Evolutionary conservation across 306 rosid genomes (phyloP).

Genomic region (Acmispon strigosus): DNA sequence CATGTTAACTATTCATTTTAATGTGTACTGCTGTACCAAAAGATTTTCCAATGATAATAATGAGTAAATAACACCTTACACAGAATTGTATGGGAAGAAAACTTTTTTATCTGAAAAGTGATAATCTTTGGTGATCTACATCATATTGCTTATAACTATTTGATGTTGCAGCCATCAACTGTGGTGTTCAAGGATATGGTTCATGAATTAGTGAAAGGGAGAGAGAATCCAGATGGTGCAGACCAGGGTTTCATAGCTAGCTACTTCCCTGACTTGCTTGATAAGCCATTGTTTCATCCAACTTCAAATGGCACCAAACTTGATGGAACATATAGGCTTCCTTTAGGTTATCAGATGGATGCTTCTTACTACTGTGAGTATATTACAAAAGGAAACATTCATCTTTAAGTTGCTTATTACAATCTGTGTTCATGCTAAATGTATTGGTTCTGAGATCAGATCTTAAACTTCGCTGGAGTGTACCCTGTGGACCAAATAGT

Average conservation of each 20-base stretch:
- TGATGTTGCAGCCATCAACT: constrained; percentile 67
- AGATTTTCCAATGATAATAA: too few species aligned
- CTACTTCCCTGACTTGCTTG: constrained; percentile 84
- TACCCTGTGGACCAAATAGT: constrained; percentile 97
- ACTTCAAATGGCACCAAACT: constrained; percentile 67
- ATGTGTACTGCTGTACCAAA: too few species aligned
- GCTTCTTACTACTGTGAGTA: constrained; percentile 90
- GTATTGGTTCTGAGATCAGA: constrained; percentile 30
- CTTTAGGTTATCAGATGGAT: constrained; percentile 98
- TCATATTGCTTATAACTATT: neutral
- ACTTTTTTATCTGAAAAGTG: neutral
- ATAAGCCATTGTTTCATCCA: constrained; percentile 71
- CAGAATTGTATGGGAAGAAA: too few species aligned
- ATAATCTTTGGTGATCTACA: neutral
- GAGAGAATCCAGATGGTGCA: constrained; percentile 92
- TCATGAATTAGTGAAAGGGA: constrained; percentile 50
- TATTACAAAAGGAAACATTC: neutral
- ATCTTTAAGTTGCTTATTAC: neutral
- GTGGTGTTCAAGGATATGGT: constrained; percentile 77
- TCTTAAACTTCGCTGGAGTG: constrained; percentile 80
- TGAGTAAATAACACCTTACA: too few species aligned
- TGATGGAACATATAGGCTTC: constrained; percentile 80
- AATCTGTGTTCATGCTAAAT: neutral
- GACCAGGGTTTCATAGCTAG: constrained; percentile 93
- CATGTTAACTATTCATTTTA: too few species aligned